A percentile compares a stretch with the other conserved stretches of the same genome.
Conservation (phyloP, 2,329 filamentous ascomycete species). For the Aspergillus quadrilineatus region DNA sequence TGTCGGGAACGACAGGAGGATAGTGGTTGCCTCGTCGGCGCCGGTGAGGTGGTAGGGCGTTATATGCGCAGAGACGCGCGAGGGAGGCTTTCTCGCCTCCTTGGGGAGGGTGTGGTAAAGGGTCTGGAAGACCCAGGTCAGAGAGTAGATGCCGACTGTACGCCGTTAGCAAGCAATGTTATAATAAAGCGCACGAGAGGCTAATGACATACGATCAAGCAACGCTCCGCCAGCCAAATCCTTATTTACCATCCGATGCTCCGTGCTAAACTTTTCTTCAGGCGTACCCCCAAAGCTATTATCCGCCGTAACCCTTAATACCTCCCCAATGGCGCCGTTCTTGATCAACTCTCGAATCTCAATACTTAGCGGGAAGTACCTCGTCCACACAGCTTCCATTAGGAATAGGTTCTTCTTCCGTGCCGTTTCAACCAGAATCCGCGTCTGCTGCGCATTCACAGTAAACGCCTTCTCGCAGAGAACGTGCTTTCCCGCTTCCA, state of each 20-base stretch:
- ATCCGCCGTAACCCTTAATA: conserved; percentile 59
- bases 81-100: conserved; percentile 63
- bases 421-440: conserved; percentile 69
- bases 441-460: conserved; percentile 74
- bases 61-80: conserved; percentile 64
- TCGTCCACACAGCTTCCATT: conserved; percentile 88
- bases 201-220: conserved; percentile 59
- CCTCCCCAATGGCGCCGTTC: conserved; percentile 61
- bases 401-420: conserved; percentile 71
- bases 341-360: conserved; percentile 58
- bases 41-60: conserved; percentile 71
- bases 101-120: conserved; percentile 75
- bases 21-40: conserved; percentile 73
- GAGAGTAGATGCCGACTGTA: conserved; percentile 75
- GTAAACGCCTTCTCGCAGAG: conserved; percentile 91
- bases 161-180: background rate
- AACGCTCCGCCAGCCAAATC: conserved; percentile 80
- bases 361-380: conserved; percentile 81
- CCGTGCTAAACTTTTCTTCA: conserved; percentile 59
- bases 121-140: conserved; percentile 89
- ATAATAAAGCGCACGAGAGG: background rate
- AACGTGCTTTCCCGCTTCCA: conserved; percentile 82
- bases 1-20: conserved; percentile 73
- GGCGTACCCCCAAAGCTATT: conserved; percentile 63
- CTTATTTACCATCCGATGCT: conserved; percentile 77